Evolutionary conservation across 2,329 filamentous ascomycete genomes (phyloP).

Genomic region (Aspergillus caelatus): DNA sequence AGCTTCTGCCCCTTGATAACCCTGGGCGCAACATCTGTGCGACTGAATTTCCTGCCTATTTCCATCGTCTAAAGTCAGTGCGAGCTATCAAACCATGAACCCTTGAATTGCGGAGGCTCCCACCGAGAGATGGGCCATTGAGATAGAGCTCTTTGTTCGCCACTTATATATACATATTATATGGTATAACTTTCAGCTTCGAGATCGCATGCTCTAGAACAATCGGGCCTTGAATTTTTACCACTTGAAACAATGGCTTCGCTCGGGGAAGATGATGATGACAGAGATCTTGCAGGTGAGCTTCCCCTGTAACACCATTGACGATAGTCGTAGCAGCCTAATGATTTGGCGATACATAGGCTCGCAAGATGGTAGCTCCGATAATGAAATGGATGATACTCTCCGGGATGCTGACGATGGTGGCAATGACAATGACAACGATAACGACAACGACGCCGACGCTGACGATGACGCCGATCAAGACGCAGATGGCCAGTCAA

Average conservation of each 20-base stretch:
- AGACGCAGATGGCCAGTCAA: conserved; percentile 44
- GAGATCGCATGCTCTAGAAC: background rate
- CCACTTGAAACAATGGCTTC: conserved; percentile 30
- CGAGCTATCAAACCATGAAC: background rate
- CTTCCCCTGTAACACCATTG: background rate
- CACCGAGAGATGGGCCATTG: background rate
- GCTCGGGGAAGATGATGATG: conserved; percentile 45
- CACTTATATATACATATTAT: conserved; percentile 2
- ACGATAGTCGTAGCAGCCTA: conserved; percentile 9
- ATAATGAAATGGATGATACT: conserved; percentile 52
- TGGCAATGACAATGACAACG: conserved; percentile 44
- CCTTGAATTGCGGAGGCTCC: background rate
- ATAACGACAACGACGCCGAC: conserved; percentile 41
- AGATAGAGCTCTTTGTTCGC: background rate
- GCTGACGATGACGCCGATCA: conserved; percentile 35
- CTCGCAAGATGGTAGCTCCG: conserved; percentile 53
- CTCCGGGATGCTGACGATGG: conserved; percentile 48
- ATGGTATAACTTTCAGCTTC: background rate
- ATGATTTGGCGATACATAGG: conserved; percentile 29
- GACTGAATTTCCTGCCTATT: background rate
- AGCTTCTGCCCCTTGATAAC: background rate
- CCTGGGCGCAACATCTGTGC: background rate
- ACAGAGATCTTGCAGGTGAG: conserved; percentile 45
- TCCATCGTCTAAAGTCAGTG: background rate
- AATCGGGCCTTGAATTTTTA: too few species aligned